A percentile compares a stretch with the other conserved stretches of the same genome.
These are phyloP conservation scores for Fusarium nygamai DNA, from an alignment of 2,329 filamentous ascomycete species.

Conservation along the genomic window DNA sequence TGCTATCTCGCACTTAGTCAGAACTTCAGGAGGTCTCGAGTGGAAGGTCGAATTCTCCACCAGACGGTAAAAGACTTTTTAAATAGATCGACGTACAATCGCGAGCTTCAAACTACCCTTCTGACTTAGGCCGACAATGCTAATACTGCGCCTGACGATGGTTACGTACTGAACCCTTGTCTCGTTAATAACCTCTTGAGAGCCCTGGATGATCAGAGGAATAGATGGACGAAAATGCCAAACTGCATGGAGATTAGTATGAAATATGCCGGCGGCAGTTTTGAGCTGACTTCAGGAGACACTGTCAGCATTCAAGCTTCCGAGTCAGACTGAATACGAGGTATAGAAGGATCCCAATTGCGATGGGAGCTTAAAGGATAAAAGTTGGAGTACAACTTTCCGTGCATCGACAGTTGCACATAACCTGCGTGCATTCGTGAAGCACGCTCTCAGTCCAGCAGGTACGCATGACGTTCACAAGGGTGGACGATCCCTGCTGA, in stretches of 20 bases:
- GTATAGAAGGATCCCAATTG: too few species aligned
- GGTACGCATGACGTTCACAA: too few species aligned
- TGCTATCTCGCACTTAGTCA: neutral
- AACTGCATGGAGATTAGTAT: too few species aligned
- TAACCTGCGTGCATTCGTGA: too few species aligned
- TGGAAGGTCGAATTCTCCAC: neutral
- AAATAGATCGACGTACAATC: neutral
- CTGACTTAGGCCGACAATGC: neutral
- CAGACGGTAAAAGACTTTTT: neutral
- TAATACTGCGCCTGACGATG: neutral
- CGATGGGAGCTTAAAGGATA: too few species aligned
- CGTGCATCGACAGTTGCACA: too few species aligned
- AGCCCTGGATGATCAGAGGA: neutral
- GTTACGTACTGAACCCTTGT: neutral
- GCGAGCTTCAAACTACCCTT: neutral
- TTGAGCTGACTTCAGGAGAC: neutral
- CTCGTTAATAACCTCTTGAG: neutral
- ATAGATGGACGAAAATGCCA: neutral
- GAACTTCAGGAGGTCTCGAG: neutral
- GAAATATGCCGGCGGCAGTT: neutral
- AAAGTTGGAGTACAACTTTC: too few species aligned
- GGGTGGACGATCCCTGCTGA: too few species aligned
- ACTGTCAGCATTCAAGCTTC: too few species aligned
- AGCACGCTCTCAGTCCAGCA: too few species aligned
- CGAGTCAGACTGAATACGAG: too few species aligned